These are phyloP conservation scores for Botryotinia narcissicola DNA, from an alignment of 2,329 filamentous ascomycete genomes.

Conservation along the genomic window DNA sequence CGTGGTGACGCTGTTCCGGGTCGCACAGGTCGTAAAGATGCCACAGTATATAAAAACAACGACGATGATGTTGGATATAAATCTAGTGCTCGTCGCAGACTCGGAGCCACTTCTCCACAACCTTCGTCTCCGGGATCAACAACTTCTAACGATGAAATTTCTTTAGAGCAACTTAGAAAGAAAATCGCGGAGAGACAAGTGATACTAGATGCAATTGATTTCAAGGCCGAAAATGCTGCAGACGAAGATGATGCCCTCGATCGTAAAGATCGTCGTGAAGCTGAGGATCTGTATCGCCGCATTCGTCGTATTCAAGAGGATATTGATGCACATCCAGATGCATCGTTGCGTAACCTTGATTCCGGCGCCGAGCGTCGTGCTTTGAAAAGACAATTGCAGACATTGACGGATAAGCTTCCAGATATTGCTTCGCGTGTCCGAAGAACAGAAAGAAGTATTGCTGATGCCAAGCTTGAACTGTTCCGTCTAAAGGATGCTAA, in stretches of 20 bases:
- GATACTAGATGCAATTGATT: conserved; percentile 92
- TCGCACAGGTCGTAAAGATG: conserved; percentile 75
- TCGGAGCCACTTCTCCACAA: conserved; percentile 72
- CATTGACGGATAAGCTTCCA: conserved; percentile 83
- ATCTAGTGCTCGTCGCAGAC: conserved; percentile 85
- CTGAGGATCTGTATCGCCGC: conserved; percentile 89
- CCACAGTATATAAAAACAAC: conserved; percentile 94
- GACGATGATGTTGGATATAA: conserved; percentile 89
- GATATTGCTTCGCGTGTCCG: conserved; percentile 90
- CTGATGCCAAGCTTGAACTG: conserved; percentile 85
- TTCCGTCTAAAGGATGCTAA: conserved; percentile 94
- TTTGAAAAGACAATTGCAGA: conserved; percentile 85
- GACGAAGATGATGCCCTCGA: conserved; percentile 94
- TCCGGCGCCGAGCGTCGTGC: conserved; percentile 84
- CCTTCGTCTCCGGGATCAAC: conserved; percentile 71
- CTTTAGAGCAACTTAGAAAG: conserved; percentile 84
- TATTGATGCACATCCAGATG: conserved; percentile 86
- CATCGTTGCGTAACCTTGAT: conserved; percentile 66
- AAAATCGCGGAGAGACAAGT: conserved; percentile 93
- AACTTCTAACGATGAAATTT: conserved; percentile 74
- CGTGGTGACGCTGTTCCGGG: conserved; percentile 59
- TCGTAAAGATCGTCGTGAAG: conserved; percentile 83
- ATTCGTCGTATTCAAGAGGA: conserved; percentile 91
- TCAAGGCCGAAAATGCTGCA: conserved; percentile 82
- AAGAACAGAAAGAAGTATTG: conserved; percentile 85